Evolutionary conservation across 139 green algal genomes (phyloP).

Genomic region (Zygnema cylindricum): DNA sequence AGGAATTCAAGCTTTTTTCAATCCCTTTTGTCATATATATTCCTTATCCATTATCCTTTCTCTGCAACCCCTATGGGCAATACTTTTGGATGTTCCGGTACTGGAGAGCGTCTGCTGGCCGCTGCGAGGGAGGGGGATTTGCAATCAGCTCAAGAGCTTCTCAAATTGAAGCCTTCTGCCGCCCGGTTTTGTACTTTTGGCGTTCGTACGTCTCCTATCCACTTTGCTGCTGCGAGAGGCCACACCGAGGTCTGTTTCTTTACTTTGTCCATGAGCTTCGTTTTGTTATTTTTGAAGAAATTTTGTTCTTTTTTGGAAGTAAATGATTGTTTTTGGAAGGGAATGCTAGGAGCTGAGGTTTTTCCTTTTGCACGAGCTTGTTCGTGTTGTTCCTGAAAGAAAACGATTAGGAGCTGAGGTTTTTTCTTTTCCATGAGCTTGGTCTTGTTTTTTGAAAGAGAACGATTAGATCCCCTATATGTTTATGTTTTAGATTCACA

Average conservation of each 20-base stretch:
- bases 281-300: not conserved
- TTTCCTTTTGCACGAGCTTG: not conserved
- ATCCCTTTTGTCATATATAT: too few species aligned
- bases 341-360: not conserved
- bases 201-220: not conserved
- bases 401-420: not conserved
- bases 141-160: not conserved
- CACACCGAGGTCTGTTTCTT: not conserved
- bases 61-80: not conserved
- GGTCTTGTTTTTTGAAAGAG: too few species aligned
- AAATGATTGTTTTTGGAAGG: not conserved
- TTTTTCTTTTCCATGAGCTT: not conserved
- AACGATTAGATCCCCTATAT: too few species aligned
- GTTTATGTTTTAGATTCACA: too few species aligned
- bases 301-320: too few species aligned
- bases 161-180: not conserved
- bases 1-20: too few species aligned
- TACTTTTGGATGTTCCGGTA: not conserved
- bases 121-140: constrained; percentile 1
- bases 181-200: constrained; percentile 23
- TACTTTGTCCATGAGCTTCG: not conserved
- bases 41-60: too few species aligned
- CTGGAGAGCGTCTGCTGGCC: not conserved
- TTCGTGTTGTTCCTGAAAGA: not conserved
- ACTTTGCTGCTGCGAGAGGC: constrained; percentile 9